These are phyloP conservation scores for Stachybotrys elegans DNA, from an alignment of 2,329 filamentous ascomycete species.

Conservation along the genomic window DNA sequence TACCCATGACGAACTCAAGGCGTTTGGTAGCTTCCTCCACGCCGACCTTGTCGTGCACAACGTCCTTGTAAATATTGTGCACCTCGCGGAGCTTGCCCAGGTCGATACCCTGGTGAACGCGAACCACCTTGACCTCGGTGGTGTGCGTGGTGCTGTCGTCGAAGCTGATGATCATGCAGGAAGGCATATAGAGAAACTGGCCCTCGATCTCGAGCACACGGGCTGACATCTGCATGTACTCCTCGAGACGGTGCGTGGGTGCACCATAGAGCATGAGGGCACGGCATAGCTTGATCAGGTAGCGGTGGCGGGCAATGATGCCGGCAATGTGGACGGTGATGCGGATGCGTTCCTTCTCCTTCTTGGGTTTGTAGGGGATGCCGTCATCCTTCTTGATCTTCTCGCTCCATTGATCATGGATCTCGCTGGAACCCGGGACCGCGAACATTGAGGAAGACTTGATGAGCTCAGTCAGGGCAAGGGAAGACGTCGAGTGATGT, in stretches of 20 bases:
- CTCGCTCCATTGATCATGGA: constrained; percentile 38
- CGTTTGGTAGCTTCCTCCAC: constrained; percentile 64
- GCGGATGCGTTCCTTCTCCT: constrained; percentile 33
- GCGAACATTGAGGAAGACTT: constrained; percentile 50
- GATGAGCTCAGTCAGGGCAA: constrained; percentile 45
- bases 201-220: constrained; percentile 84
- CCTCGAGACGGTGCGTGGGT: constrained; percentile 84
- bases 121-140: constrained; percentile 73
- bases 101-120: constrained; percentile 63
- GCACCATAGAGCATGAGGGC: constrained; percentile 88
- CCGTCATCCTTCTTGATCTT: constrained; percentile 35
- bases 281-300: constrained; percentile 77
- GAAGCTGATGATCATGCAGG: constrained; percentile 93
- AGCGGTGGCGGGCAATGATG: constrained; percentile 74
- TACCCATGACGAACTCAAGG: constrained; percentile 50
- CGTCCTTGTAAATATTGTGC: constrained; percentile 75
- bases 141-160: constrained; percentile 70
- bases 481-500: constrained; percentile 35
- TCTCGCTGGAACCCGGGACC: constrained; percentile 38
- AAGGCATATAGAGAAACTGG: constrained; percentile 85
- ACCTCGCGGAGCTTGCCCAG: constrained; percentile 69
- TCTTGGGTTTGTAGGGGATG: constrained; percentile 29
- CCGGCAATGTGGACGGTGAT: constrained; percentile 58
- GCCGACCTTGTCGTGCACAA: constrained; percentile 71
- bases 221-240: constrained; percentile 87